phyloP scores from a whole-genome alignment of 768 basidiomycete genomes.

The Guyanaporus albipodus region DNA sequence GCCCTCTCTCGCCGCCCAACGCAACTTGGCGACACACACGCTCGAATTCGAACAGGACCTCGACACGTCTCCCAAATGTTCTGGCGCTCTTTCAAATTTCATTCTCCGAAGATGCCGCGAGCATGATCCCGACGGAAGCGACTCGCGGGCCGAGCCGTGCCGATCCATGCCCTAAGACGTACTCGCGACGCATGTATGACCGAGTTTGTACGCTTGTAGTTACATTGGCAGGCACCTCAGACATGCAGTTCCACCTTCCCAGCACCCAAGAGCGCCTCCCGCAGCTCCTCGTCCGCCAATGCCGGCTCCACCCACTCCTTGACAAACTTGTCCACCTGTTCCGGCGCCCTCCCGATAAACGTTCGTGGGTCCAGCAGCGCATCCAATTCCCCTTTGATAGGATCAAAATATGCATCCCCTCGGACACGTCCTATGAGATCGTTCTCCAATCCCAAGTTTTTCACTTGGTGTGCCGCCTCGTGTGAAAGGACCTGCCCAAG shows the following conservation, averaged over 20 bases:
- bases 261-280: slow-evolving; percentile 47
- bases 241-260: slow-evolving; percentile 66
- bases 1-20: not conserved
- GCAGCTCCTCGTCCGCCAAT: slow-evolving; percentile 53
- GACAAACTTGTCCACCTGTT: slow-evolving; percentile 90
- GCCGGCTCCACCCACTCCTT: slow-evolving; percentile 87
- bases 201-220: no score
- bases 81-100: slow-evolving; percentile 20
- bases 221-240: not conserved
- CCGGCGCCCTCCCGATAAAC: slow-evolving; percentile 91
- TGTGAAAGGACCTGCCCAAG: slow-evolving; percentile 79
- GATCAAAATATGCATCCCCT: slow-evolving; percentile 81
- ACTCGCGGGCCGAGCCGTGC: slow-evolving; percentile 18
- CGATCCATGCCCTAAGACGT: slow-evolving; percentile 2
- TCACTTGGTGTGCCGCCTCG: slow-evolving; percentile 91
- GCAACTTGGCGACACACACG: not conserved
- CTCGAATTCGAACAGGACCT: not conserved
- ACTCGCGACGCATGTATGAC: not conserved
- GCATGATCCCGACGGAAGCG: slow-evolving; percentile 12
- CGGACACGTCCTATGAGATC: slow-evolving; percentile 89
- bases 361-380: slow-evolving; percentile 76
- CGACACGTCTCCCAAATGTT: not conserved
- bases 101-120: slow-evolving; percentile 15
- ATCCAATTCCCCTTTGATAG: slow-evolving; percentile 79
- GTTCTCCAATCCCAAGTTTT: slow-evolving; percentile 90